Evolutionary conservation across 352 stramenopile genomes (phyloP), one percentile per base, ranked within the genome.

Genomic region (Globisporangium uncinulatum): DNA sequence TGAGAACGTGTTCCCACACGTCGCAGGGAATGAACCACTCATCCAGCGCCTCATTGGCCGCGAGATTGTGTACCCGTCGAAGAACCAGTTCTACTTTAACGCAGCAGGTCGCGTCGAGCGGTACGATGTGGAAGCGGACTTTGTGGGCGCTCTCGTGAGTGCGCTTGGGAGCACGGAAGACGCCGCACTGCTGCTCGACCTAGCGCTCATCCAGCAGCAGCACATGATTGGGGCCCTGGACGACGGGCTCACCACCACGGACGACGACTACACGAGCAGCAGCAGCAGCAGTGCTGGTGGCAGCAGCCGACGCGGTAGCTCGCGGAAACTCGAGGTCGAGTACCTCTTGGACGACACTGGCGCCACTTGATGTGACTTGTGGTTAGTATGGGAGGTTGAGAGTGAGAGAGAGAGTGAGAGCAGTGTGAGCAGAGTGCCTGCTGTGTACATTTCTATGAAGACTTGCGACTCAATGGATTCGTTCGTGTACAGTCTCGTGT

Each of bases 1-100:
- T 37, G 58, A 82, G 50, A 61, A 62, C 15, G 50, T 87, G 24
- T 87, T 73, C 48, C 74, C 74, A 6, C 65, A 84, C 37, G 50
- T 73, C 2, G 29, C 61, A 3, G 50, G 56, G 47, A 56, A 82
- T 19, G 63, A 71, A 29, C 37, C 70, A 7, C 63, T 85, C 15
- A 61, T 82, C 36, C 65, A 73, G 14, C 69, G 65, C 29, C 65
- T 87, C 0, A 60, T 87, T 32, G 70, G 73, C 29, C 63, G 64
- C 32, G 56, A 77, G 45, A 53, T 84, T 24, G 55, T 69, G 19
- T 71, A 78, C 34, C 71, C 57, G 45, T 84, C 62, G 48, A 66
- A 48, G 34, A 67, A 66, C 41, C 56, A 66, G 34, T 78, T 79
- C 47, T 69, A 71, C 54, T 81, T 84, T 29, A 69, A 54, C 29